Conservation (phyloP, 495 filamentous ascomycete species). For the Neurospora sp. region DNA sequence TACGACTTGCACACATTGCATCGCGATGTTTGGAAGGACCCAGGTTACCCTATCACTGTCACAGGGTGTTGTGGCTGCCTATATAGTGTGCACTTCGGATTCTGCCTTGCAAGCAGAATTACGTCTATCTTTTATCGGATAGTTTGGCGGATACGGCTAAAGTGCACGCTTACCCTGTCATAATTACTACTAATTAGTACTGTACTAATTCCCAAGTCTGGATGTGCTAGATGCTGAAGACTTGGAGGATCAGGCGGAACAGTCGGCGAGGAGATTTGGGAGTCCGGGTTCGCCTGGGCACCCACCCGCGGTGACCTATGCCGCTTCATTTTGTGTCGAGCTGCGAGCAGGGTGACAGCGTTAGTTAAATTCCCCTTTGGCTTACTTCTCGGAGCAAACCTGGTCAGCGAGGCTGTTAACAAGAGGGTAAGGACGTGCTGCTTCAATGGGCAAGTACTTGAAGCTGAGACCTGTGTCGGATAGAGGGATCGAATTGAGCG, state of each 20-base stretch:
- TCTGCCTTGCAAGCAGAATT: no score
- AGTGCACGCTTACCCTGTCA: no score
- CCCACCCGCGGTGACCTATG: background rate
- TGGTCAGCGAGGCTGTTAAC: background rate
- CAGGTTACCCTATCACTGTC: no score
- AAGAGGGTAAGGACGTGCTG: background rate
- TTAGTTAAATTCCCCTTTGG: background rate
- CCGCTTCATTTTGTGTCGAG: background rate
- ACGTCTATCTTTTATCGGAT: no score
- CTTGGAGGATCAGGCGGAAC: background rate
- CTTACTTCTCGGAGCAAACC: background rate
- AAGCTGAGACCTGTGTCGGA: background rate
- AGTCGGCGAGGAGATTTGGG: background rate
- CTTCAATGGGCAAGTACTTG: background rate
- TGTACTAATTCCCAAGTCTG: no score
- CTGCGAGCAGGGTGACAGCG: background rate
- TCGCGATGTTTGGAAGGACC: no score
- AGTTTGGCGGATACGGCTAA: no score
- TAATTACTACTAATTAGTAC: no score
- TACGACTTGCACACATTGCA: no score
- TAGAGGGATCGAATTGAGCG: background rate
- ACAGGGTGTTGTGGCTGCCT: no score
- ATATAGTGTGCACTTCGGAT: no score
- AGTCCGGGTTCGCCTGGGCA: background rate
- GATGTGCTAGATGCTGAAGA: background rate